phyloP scores from a whole-genome alignment of 140 eudicot genomes.

The Senecio squalidus region DNA sequence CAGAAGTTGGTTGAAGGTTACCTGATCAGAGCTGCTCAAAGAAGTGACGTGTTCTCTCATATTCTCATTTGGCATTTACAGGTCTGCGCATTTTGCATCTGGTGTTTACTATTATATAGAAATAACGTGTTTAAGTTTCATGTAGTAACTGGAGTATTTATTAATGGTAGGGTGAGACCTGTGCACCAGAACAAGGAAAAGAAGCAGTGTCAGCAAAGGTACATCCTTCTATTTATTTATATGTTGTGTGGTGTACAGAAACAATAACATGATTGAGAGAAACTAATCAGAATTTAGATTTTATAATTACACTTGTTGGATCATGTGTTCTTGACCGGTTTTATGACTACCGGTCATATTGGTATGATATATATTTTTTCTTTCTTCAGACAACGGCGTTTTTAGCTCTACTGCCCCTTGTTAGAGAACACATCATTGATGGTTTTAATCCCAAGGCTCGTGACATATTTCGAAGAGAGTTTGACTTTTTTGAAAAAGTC shows the following conservation, averaged over 20 bases:
- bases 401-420: constrained; percentile 65
- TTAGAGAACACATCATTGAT: constrained; percentile 71
- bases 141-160: constrained; percentile 21
- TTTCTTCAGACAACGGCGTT: constrained; percentile 58
- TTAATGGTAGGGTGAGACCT: constrained; percentile 76
- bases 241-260: background rate
- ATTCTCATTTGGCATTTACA: constrained; percentile 99
- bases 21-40: constrained; percentile 95
- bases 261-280: background rate
- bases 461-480: constrained; percentile 75
- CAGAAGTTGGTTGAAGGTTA: constrained; percentile 96
- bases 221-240: constrained; percentile 8
- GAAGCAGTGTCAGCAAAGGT: constrained; percentile 74
- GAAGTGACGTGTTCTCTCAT: constrained; percentile 94
- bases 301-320: background rate
- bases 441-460: constrained; percentile 80
- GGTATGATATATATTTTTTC: background rate
- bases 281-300: constrained; percentile 1
- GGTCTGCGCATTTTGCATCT: constrained; percentile 33
- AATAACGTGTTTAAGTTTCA: constrained; percentile 14
- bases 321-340: background rate
- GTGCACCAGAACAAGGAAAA: constrained; percentile 79
- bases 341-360: background rate
- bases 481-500: constrained; percentile 96
- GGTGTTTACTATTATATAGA: background rate